phyloP scores from a whole-genome alignment of 2,329 filamentous ascomycete species.

The Lecanicillium sp. region DNA sequence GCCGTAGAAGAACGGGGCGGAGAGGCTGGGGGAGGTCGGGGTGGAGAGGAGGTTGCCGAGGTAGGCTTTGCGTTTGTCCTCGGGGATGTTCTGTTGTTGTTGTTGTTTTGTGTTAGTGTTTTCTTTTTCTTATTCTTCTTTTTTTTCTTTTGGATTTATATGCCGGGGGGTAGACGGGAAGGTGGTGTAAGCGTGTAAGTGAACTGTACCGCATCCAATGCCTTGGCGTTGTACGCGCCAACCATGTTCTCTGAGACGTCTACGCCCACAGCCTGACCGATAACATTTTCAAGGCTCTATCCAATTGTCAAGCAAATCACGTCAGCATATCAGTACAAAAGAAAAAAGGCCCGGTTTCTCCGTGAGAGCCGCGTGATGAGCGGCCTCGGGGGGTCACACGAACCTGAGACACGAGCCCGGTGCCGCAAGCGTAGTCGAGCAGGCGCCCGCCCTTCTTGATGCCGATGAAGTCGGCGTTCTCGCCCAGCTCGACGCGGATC shows the following conservation, averaged over 20 bases:
- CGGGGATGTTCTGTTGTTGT: constrained; percentile 42
- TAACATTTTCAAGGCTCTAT: constrained; percentile 20
- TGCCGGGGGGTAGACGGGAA: no score
- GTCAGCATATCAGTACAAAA: no score
- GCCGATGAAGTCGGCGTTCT: constrained; percentile 54
- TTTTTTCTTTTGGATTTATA: no score
- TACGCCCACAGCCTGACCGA: constrained; percentile 57
- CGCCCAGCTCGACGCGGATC: constrained; percentile 49
- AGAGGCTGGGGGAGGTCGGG: constrained; percentile 47
- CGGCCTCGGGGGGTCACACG: no score
- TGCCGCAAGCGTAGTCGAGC: constrained; percentile 73
- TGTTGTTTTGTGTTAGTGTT: no score
- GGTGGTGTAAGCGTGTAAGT: not conserved
- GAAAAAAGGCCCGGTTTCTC: no score
- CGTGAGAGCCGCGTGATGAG: no score
- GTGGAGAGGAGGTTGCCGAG: constrained; percentile 52
- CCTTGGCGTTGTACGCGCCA: constrained; percentile 56
- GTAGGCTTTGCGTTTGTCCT: constrained; percentile 49
- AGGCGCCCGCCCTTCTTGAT: constrained; percentile 45
- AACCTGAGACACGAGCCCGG: constrained; percentile 60
- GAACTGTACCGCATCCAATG: constrained; percentile 43
- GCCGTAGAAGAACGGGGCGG: constrained; percentile 55
- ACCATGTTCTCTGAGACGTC: constrained; percentile 70
- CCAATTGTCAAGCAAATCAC: not conserved
- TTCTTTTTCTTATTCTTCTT: no score